A percentile compares a stretch with the other conserved stretches of the same genome.
phyloP scores from a whole-genome alignment of 1,139 yeast species.

The Kodamaea fungicola region DNA sequence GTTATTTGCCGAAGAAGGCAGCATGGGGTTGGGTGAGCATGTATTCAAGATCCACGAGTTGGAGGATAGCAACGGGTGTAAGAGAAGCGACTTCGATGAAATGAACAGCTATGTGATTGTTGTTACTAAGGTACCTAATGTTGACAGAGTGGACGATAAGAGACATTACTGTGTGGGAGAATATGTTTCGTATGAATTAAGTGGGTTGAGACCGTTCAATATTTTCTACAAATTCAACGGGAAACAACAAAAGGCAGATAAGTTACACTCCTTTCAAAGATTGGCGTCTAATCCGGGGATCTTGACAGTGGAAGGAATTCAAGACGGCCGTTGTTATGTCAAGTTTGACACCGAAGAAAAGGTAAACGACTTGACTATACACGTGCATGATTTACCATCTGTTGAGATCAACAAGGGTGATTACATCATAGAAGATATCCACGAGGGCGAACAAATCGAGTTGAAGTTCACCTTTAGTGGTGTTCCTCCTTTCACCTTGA shows the following conservation, averaged over 20 bases:
- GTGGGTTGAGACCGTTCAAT: constrained; percentile 78
- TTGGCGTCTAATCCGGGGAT: constrained; percentile 80
- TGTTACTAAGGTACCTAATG: constrained; percentile 75
- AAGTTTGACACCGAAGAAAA: constrained; percentile 45
- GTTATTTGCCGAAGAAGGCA: constrained; percentile 12
- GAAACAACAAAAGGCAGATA: constrained; percentile 54
- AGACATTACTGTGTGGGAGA: constrained; percentile 87
- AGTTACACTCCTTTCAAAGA: constrained; percentile 54
- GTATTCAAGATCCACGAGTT: constrained; percentile 54
- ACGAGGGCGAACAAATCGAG: constrained; percentile 85
- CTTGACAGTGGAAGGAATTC: constrained; percentile 61
- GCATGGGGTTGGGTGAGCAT: constrained; percentile 47
- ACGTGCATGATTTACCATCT: constrained; percentile 80
- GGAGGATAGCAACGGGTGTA: constrained; percentile 71
- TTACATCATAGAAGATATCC: constrained; percentile 72
- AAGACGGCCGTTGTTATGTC: constrained; percentile 75
- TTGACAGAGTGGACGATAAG: constrained; percentile 38
- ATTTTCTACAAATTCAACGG: constrained; percentile 74
- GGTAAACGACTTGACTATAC: constrained; percentile 43
- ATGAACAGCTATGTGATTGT: constrained; percentile 43
- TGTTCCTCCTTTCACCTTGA: constrained; percentile 66
- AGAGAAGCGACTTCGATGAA: constrained; percentile 35
- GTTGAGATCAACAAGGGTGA: constrained; percentile 86
- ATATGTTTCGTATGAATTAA: constrained; percentile 68
- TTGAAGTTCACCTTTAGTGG: constrained; percentile 66